Evolutionary conservation across 805 yeast species (phyloP).

Genomic region (Ogataea dorogensis): DNA sequence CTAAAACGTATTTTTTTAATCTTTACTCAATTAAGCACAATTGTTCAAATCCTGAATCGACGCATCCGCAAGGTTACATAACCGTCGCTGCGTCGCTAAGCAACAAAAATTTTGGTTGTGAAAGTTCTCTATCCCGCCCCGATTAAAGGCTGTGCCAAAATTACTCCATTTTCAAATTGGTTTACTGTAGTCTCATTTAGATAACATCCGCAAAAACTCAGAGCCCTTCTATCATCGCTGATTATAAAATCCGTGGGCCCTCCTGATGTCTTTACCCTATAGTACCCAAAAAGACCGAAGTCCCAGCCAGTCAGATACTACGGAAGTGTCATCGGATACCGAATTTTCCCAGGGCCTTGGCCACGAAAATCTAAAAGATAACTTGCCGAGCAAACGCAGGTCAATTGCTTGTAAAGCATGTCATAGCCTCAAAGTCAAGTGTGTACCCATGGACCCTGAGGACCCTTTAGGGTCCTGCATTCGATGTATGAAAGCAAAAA

Average conservation of each 20-base stretch:
- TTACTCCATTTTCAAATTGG: too few relatives aligned
- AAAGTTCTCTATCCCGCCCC: too few relatives aligned
- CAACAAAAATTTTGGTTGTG: not conserved
- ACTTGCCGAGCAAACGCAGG: conserved; percentile 32
- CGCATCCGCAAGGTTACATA: conserved; percentile 6
- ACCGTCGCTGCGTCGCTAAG: conserved; percentile 13
- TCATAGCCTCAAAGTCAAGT: conserved; percentile 78
- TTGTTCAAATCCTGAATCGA: conserved; percentile 7
- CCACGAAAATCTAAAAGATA: not conserved
- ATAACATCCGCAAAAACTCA: too few relatives aligned
- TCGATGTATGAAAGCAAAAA: conserved; percentile 64
- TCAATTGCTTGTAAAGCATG: conserved; percentile 71
- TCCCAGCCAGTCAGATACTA: conserved; percentile 4
- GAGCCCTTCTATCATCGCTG: too few relatives aligned
- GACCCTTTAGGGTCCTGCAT: conserved; percentile 67
- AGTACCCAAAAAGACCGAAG: not conserved
- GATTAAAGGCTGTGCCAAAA: conserved; percentile 1
- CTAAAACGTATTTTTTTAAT: not conserved
- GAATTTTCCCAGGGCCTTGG: conserved; percentile 1
- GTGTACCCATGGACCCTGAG: conserved; percentile 65
- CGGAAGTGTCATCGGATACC: conserved; percentile 5
- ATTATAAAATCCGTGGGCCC: too few relatives aligned
- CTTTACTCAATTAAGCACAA: conserved; percentile 6
- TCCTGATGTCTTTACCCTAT: not conserved
- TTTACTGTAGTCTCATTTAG: too few relatives aligned